Percentiles rank a stretch among this genome's conserved stretches.
These are phyloP conservation scores for Trametopsis cervina DNA, from an alignment of 768 basidiomycete genomes.

Conservation along the genomic window DNA sequence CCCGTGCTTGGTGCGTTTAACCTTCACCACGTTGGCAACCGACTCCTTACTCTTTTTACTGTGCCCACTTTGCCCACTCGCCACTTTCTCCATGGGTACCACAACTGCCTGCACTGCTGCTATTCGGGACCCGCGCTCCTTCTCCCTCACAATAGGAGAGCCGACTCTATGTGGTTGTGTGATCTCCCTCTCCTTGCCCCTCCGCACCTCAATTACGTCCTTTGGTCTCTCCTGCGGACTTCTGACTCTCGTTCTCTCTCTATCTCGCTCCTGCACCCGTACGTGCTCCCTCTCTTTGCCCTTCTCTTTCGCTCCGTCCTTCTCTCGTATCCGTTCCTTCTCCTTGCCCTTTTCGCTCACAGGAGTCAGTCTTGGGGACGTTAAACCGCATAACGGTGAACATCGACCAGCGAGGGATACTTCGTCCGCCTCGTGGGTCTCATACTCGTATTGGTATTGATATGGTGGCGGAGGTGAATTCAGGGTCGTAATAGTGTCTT, in stretches of 20 bases:
- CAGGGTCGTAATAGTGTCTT: background rate
- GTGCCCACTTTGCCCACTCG: conserved; percentile 19
- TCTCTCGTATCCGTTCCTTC: background rate
- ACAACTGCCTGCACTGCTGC: conserved; percentile 11
- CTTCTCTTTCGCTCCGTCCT: conserved; percentile 13
- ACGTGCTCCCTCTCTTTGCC: conserved; percentile 16
- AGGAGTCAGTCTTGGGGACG: conserved; percentile 15
- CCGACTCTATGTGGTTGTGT: conserved; percentile 19
- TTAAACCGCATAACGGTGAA: conserved; percentile 27
- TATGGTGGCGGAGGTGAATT: conserved; percentile 16
- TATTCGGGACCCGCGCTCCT: conserved; percentile 16
- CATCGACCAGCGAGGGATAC: conserved; percentile 24
- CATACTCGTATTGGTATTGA: conserved; percentile 9
- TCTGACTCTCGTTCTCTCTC: conserved; percentile 8
- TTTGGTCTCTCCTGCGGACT: conserved; percentile 12
- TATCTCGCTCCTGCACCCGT: background rate
- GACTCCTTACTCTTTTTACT: conserved; percentile 18
- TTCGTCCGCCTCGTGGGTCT: conserved; percentile 13
- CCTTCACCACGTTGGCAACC: conserved; percentile 7
- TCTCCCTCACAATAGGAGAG: conserved; percentile 18
- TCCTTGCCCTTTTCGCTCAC: conserved; percentile 20
- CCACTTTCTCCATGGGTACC: conserved; percentile 22
- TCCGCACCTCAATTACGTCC: conserved; percentile 19
- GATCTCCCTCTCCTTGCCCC: conserved; percentile 15
- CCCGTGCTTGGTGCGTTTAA: conserved; percentile 50